Evolutionary conservation across 2,329 filamentous ascomycete species (phyloP).

Genomic region (Domatiomyces catenatus): DNA sequence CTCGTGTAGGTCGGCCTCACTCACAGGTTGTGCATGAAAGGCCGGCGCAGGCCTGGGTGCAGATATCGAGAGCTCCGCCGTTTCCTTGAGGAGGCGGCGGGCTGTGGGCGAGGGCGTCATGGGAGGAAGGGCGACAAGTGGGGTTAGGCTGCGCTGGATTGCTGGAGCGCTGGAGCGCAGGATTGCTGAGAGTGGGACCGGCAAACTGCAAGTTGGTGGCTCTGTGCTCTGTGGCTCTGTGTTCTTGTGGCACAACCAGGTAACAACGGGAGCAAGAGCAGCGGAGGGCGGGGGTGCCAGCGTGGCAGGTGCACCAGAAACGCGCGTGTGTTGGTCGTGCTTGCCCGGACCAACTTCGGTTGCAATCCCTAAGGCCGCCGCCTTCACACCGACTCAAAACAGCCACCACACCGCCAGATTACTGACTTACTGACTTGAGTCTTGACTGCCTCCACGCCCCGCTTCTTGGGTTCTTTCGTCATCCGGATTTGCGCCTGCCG

Average conservation of each 20-base stretch:
- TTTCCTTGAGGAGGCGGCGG: conserved; percentile 54
- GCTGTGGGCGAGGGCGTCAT: conserved; percentile 23
- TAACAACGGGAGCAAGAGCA: background rate
- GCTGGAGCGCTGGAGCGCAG: background rate
- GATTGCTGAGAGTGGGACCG: background rate
- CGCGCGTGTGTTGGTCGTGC: background rate
- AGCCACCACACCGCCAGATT: background rate
- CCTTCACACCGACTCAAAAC: background rate
- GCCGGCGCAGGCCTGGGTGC: conserved; percentile 64
- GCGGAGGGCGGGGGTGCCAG: background rate
- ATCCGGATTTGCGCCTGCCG: background rate
- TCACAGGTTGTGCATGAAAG: conserved; percentile 62
- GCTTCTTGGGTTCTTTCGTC: background rate
- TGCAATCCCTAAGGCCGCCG: background rate
- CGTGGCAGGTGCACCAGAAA: background rate
- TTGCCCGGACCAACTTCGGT: background rate
- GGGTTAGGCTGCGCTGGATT: too few relatives aligned
- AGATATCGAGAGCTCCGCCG: conserved; percentile 61
- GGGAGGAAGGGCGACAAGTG: background rate
- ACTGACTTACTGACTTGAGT: background rate
- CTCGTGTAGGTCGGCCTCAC: conserved; percentile 84
- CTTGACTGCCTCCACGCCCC: background rate
- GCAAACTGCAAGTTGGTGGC: background rate
- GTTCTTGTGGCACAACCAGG: background rate
- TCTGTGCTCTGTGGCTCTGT: too few relatives aligned